Percentiles rank a stretch among this genome's conserved stretches.
These are phyloP conservation scores for Saxispiralis lemnorum DNA, from an alignment of 495 filamentous ascomycete species.

Conservation along the genomic window DNA sequence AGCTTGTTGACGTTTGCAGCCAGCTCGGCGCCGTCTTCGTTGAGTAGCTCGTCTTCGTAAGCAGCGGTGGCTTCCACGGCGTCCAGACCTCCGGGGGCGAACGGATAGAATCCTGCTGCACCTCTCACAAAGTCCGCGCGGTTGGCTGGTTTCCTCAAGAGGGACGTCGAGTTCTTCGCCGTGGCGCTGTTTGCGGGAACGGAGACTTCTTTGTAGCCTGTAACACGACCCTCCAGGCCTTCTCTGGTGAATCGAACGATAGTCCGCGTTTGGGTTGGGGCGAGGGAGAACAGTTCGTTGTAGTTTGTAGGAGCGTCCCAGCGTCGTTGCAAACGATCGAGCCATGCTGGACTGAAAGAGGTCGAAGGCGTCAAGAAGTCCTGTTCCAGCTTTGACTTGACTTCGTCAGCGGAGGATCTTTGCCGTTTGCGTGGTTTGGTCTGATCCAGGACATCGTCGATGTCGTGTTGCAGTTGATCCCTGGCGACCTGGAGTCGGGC, in stretches of 20 bases:
- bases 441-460: conserved; percentile 40
- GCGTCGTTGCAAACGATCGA: conserved; percentile 74
- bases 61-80: conserved; percentile 65
- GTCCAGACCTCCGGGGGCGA: conserved; percentile 82
- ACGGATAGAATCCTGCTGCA: conserved; percentile 87
- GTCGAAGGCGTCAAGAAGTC: conserved; percentile 64
- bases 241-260: conserved; percentile 82
- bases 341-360: conserved; percentile 62
- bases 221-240: conserved; percentile 82
- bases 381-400: conserved; percentile 52
- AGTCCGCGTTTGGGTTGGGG: conserved; percentile 80
- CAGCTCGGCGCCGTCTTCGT: conserved; percentile 8
- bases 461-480: conserved; percentile 1
- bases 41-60: conserved; percentile 46
- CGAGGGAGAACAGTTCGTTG: conserved; percentile 63
- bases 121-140: conserved; percentile 90
- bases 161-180: conserved; percentile 89
- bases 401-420: conserved; percentile 35
- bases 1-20: conserved; percentile 29
- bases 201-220: conserved; percentile 86
- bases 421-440: conserved; percentile 40
- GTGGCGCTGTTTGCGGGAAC: conserved; percentile 78
- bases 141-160: conserved; percentile 70
- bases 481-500: conserved; percentile 1
- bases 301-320: conserved; percentile 70